phyloP scores from a whole-genome alignment of 164 flowering plant species.

The Magnolia changhungtana region DNA sequence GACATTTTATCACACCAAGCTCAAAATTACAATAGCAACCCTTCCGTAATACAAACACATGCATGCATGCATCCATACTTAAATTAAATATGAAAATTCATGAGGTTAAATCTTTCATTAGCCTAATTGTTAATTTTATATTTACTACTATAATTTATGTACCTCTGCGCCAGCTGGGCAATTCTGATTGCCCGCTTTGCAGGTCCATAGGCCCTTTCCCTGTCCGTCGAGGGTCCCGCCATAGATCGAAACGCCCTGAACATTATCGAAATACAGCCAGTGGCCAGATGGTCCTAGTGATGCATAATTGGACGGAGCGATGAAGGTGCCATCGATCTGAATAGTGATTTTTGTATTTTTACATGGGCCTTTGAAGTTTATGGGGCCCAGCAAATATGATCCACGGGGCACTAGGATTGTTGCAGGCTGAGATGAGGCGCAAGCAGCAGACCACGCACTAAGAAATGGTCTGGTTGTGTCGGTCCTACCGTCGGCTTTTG shows the following conservation, averaged over 20 bases:
- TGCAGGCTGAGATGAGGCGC: constrained; percentile 16
- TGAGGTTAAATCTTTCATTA: background rate
- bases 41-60: no score
- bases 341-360: constrained; percentile 8
- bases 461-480: constrained; percentile 20
- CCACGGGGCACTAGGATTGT: constrained; percentile 27
- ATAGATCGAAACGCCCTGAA: constrained; percentile 17
- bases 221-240: constrained; percentile 25
- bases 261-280: constrained; percentile 23
- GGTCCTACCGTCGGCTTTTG: constrained; percentile 20
- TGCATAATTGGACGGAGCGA: constrained; percentile 20
- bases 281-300: constrained; percentile 4
- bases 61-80: no score
- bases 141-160: background rate
- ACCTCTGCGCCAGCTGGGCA: constrained; percentile 30
- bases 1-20: no score
- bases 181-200: constrained; percentile 5
- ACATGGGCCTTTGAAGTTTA: constrained; percentile 27
- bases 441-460: constrained; percentile 27
- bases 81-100: no score
- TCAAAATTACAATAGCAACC: no score
- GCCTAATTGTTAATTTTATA: background rate
- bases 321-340: constrained; percentile 23
- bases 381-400: constrained; percentile 18
- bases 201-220: constrained; percentile 24